Conservation (phyloP, 805 yeast species). For the Candida ulmi region DNA sequence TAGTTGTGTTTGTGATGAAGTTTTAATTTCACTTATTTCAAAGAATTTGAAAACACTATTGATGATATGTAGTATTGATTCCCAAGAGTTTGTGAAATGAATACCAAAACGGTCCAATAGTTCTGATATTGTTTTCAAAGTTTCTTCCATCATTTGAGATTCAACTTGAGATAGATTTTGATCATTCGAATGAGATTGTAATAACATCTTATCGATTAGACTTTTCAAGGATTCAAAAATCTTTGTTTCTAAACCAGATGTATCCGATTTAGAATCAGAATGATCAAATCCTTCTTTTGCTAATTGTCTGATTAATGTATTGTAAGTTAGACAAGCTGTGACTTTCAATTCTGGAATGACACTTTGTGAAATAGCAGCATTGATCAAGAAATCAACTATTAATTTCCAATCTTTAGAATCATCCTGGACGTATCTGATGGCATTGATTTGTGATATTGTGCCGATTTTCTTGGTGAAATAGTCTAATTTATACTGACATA, state of each 20-base stretch:
- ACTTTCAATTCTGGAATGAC: constrained; percentile 40
- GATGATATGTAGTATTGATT: constrained; percentile 54
- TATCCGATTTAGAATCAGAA: constrained; percentile 1
- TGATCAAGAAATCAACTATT: constrained; percentile 40
- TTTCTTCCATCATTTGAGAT: constrained; percentile 58
- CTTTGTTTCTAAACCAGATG: constrained; percentile 35
- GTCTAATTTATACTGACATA: constrained; percentile 49
- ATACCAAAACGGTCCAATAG: constrained; percentile 78
- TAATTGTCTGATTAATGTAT: constrained; percentile 36
- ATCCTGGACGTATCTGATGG: constrained; percentile 38
- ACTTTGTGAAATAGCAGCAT: constrained; percentile 38
- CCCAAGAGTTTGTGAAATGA: constrained; percentile 63
- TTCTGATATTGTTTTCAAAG: constrained; percentile 58
- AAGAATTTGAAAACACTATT: constrained; percentile 50
- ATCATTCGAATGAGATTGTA: constrained; percentile 18
- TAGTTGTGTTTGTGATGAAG: constrained; percentile 28
- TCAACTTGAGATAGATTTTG: constrained; percentile 47
- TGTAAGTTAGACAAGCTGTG: constrained; percentile 46
- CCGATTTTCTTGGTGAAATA: constrained; percentile 51
- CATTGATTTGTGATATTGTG: constrained; percentile 46
- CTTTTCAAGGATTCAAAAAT: constrained; percentile 43
- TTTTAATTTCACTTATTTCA: constrained; percentile 12
- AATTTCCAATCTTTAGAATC: constrained; percentile 42
- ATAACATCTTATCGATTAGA: constrained; percentile 37
- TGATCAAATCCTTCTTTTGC: constrained; percentile 18